Conservation (phyloP, 2,329 filamentous ascomycete genomes). For the Mycosphaerelloides madeirae region DNA sequence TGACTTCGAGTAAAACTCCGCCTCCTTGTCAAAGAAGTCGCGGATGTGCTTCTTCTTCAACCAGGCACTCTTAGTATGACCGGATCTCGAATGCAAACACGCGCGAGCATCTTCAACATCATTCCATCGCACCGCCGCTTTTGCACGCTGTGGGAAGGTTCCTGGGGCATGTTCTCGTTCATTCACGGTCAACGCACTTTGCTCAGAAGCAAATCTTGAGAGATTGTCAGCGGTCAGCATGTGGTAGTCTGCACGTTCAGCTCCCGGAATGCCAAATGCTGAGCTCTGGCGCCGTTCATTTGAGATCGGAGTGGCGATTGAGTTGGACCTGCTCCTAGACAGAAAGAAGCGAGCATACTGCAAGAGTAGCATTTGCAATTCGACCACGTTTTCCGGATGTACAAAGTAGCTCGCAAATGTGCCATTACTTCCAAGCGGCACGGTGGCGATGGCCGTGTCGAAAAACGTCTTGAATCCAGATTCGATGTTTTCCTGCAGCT, state of each 20-base stretch:
- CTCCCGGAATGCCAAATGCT: conserved; percentile 16
- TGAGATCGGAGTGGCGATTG: conserved; percentile 21
- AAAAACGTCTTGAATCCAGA: conserved; percentile 43
- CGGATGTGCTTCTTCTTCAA: conserved; percentile 42
- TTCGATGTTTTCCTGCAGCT: conserved; percentile 38
- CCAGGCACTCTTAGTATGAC: conserved; percentile 25
- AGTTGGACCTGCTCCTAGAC: conserved; percentile 26
- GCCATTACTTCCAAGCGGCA: conserved; percentile 44
- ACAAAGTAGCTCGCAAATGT: conserved; percentile 51
- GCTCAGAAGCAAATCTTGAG: conserved; percentile 42
- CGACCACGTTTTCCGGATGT: conserved; percentile 50
- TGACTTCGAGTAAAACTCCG: conserved; percentile 21
- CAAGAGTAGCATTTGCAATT: conserved; percentile 49
- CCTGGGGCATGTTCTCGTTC: conserved; percentile 32
- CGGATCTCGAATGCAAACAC: conserved; percentile 18
- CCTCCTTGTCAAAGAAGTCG: conserved; percentile 35
- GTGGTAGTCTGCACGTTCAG: conserved; percentile 36
- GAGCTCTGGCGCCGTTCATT: conserved; percentile 16
- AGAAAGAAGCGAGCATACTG: conserved; percentile 44
- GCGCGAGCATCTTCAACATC: conserved; percentile 27
- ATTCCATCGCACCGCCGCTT: conserved; percentile 27
- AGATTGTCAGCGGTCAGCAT: conserved; percentile 46
- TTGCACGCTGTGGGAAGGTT: conserved; percentile 27
- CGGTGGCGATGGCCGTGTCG: conserved; percentile 45
- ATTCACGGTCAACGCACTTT: conserved; percentile 42